Evolutionary conservation across 345 rosid genomes (phyloP).

Genomic region (Populus tremula): DNA sequence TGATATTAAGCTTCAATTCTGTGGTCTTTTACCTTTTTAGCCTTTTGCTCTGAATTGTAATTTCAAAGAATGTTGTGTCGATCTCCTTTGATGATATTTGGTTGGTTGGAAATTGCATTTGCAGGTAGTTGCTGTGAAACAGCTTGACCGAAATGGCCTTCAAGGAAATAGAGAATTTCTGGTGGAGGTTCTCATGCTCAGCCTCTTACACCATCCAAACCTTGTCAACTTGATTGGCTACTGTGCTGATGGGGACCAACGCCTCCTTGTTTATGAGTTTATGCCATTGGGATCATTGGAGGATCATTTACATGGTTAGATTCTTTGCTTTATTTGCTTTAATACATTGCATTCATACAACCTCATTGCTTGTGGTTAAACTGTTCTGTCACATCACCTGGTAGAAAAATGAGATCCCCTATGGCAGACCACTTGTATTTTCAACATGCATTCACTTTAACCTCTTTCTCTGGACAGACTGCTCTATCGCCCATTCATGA

Average conservation of each 20-base stretch:
- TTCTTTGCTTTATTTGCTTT: not conserved
- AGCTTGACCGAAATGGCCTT: slow-evolving; percentile 86
- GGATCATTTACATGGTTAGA: slow-evolving; percentile 94
- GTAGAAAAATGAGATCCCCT: not conserved
- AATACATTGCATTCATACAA: not conserved
- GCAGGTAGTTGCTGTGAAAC: slow-evolving; percentile 95
- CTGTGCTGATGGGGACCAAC: slow-evolving; percentile 97
- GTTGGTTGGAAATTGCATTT: slow-evolving; percentile 17
- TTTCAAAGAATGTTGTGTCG: not conserved
- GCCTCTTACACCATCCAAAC: slow-evolving; percentile 89
- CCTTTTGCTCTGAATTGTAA: not conserved
- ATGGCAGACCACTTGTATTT: not conserved
- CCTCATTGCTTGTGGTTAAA: not conserved
- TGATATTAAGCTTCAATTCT: not conserved
- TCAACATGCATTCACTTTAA: not conserved
- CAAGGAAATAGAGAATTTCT: slow-evolving; percentile 98
- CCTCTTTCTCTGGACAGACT: not conserved
- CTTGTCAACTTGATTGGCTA: slow-evolving; percentile 95
- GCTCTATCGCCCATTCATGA: not conserved
- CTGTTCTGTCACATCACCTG: not conserved
- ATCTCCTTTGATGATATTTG: slow-evolving; percentile 1
- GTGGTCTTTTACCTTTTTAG: not conserved
- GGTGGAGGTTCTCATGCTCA: slow-evolving; percentile 97
- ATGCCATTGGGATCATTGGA: slow-evolving; percentile 95
- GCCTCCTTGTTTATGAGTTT: slow-evolving; percentile 92